phyloP scores from a whole-genome alignment of 176 grass and related monocot species.

The Echinochloa phyllopogon region DNA sequence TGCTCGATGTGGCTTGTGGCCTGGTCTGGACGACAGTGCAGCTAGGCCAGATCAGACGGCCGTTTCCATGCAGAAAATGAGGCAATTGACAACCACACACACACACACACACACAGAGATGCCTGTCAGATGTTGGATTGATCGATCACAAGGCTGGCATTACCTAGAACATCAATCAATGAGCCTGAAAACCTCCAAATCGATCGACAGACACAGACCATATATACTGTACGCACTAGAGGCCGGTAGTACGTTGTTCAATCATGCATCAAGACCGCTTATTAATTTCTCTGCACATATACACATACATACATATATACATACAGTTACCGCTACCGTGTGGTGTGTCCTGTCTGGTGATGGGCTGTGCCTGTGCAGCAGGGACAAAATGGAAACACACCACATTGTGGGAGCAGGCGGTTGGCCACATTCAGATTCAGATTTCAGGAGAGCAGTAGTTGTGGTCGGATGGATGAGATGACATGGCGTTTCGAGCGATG shows the following conservation, averaged over 20 bases:
- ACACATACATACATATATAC: no score
- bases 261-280: no score
- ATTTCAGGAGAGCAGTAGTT: not conserved
- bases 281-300: no score
- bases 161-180: not conserved
- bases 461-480: no score
- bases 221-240: not conserved
- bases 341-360: no score
- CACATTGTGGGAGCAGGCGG: not conserved
- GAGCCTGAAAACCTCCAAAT: not conserved
- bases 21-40: not conserved
- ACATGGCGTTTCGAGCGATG: no score
- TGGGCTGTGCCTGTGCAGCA: no score
- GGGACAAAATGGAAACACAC: not conserved
- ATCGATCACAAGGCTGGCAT: conserved; percentile 1
- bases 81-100: conserved; percentile 1
- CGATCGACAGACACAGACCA: not conserved
- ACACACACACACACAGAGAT: not conserved
- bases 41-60: not conserved
- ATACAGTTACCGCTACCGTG: no score
- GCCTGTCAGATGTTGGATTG: not conserved
- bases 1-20: no score
- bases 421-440: not conserved
- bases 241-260: no score
- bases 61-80: not conserved